These are phyloP conservation scores for Solanum rostratum DNA, from an alignment of 257 asterid genomes.

Conservation along the genomic window DNA sequence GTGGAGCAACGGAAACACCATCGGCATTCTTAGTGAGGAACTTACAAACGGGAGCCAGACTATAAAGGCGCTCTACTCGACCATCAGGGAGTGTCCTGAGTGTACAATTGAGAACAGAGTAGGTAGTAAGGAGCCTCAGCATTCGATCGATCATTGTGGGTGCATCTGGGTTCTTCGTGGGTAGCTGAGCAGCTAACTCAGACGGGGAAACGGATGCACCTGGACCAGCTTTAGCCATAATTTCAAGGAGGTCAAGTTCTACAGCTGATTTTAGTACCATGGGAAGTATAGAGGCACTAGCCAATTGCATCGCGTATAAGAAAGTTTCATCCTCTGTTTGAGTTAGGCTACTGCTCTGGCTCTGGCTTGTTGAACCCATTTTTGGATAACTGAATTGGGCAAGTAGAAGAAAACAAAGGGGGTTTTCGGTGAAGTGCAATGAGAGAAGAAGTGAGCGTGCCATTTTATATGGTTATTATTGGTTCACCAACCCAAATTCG, in stretches of 20 bases:
- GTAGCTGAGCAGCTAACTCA: slow-evolving; percentile 45
- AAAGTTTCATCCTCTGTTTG: slow-evolving; percentile 27
- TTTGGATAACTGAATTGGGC: not conserved
- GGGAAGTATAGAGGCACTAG: slow-evolving; percentile 60
- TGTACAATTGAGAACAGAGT: slow-evolving; percentile 40
- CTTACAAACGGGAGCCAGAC: slow-evolving; percentile 53
- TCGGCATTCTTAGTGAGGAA: slow-evolving; percentile 52
- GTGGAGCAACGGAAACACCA: slow-evolving; percentile 62
- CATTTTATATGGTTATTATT: not conserved
- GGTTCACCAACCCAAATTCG: not conserved
- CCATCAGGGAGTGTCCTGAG: slow-evolving; percentile 30
- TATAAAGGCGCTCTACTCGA: slow-evolving; percentile 37
- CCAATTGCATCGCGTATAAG: slow-evolving; percentile 56
- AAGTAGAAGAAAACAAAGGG: not conserved
- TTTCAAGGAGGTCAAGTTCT: slow-evolving; percentile 65
- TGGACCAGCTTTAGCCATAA: slow-evolving; percentile 51
- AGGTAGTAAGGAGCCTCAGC: slow-evolving; percentile 53
- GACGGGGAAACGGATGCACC: slow-evolving; percentile 44
- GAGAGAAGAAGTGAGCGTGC: not conserved
- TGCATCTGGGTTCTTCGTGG: slow-evolving; percentile 40
- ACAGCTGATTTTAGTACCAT: slow-evolving; percentile 64
- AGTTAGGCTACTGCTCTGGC: not conserved
- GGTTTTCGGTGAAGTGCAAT: not conserved
- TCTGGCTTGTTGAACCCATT: slow-evolving; percentile 25
- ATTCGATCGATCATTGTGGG: slow-evolving; percentile 52